phyloP scores from a whole-genome alignment of 208 protist species.

The Novymonas esmeraldas region DNA sequence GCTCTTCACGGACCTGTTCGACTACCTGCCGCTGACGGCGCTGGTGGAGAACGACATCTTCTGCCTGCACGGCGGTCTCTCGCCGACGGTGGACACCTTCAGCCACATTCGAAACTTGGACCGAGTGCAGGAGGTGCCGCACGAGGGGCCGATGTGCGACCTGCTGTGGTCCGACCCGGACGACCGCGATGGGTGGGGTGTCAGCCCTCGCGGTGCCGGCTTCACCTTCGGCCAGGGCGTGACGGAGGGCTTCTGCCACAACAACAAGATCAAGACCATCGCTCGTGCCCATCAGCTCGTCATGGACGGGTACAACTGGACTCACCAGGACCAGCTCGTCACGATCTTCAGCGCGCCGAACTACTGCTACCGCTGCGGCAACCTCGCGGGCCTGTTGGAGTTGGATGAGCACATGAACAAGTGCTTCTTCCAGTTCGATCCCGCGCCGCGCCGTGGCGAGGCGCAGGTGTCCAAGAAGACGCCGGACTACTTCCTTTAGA shows the following conservation, averaged over 20 bases:
- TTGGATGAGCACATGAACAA: constrained; percentile 99
- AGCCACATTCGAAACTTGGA: constrained; percentile 96
- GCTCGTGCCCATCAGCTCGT: constrained; percentile 97
- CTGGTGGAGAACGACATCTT: constrained; percentile 98
- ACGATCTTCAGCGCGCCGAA: constrained; percentile 99
- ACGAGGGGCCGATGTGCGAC: constrained; percentile 99
- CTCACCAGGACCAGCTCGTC: constrained; percentile 97
- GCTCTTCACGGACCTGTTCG: constrained; percentile 97
- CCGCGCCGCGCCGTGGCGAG: constrained; percentile 97
- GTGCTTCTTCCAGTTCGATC: constrained; percentile 99
- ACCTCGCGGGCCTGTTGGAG: constrained; percentile 97
- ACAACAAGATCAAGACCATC: constrained; percentile 97
- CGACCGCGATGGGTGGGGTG: constrained; percentile 95
- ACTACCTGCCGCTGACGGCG: constrained; percentile 98
- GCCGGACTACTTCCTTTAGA: constrained; percentile 98
- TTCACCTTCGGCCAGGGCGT: constrained; percentile 99
- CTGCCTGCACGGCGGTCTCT: constrained; percentile 97
- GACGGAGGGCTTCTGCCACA: constrained; percentile 98
- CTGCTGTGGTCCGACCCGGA: constrained; percentile 99
- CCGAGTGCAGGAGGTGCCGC: constrained; percentile 98
- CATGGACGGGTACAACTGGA: constrained; percentile 99
- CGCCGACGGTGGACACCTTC: constrained; percentile 93
- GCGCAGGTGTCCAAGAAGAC: constrained; percentile 97
- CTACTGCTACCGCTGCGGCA: constrained; percentile 99
- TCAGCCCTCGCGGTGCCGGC: constrained; percentile 97